These are phyloP conservation scores for Gautieria morchelliformis DNA, from an alignment of 768 basidiomycete species.

Conservation along the genomic window DNA sequence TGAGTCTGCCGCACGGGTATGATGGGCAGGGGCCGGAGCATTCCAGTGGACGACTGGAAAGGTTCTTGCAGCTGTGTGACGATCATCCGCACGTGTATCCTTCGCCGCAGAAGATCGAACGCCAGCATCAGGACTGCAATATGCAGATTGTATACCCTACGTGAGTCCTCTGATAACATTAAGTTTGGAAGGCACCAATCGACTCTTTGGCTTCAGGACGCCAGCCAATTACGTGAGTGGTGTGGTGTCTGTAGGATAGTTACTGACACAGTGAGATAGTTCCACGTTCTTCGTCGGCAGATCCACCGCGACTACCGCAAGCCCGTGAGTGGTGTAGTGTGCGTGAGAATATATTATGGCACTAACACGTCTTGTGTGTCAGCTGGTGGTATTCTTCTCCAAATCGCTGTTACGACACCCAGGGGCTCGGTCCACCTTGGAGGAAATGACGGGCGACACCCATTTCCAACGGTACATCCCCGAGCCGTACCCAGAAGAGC, in stretches of 20 bases:
- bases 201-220: slow-evolving; percentile 38
- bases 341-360: too few species aligned
- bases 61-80: slow-evolving; percentile 96
- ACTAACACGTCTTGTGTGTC: too few species aligned
- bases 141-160: slow-evolving; percentile 99
- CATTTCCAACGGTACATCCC: slow-evolving; percentile 92
- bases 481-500: slow-evolving; percentile 59
- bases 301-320: slow-evolving; percentile 98
- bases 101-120: slow-evolving; percentile 75
- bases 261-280: slow-evolving; percentile 32
- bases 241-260: neutral
- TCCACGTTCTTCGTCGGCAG: slow-evolving; percentile 95
- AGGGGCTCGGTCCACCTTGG: slow-evolving; percentile 74
- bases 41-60: slow-evolving; percentile 89
- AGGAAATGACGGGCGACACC: slow-evolving; percentile 84
- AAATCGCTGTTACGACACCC: slow-evolving; percentile 94
- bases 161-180: slow-evolving; percentile 36
- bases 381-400: slow-evolving; percentile 95
- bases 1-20: slow-evolving; percentile 90
- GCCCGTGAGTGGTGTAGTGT: slow-evolving; percentile 43
- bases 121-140: slow-evolving; percentile 98
- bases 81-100: slow-evolving; percentile 93
- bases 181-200: neutral
- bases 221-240: slow-evolving; percentile 81
- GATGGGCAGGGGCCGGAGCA: slow-evolving; percentile 99